Base-by-base conservation (phyloP, 106 monocot genomes). In the Dactylorhiza incarnata region DNA sequence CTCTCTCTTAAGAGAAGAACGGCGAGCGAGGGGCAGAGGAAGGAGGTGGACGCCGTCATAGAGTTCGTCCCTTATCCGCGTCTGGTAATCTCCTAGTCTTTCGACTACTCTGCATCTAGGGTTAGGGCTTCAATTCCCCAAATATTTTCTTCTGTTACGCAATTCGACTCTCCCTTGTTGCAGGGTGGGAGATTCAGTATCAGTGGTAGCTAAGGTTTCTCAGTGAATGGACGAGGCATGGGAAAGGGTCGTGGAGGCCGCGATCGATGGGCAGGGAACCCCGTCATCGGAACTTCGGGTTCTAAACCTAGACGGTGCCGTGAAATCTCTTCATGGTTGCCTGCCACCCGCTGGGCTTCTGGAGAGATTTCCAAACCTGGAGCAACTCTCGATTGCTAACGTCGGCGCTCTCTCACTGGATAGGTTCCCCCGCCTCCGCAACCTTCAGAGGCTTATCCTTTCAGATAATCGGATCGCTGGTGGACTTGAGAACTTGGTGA, bases 381-480 rank as follows among this genome's bases (percentile, higher is more conserved):
- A 97, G 85, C 90, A 86, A 74, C 91, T 97, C 24, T 97, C 93
- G 54, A 83, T 97, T 73, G 97, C 97, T 26, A 91, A 88, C 87
- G 80, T 94, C 26, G 97, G 97, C 4, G 84, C 94, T 16, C 79
- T 87, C 7, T 94, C 91, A 14, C 89, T 97, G 37, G 97, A 94
- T 71, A 85, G 80, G 74, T 97, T 97, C 70, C 97, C 97, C 1
- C 76, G 83, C 10, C 83, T 97, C 14, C 74, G 81, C 7, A 89
- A 82, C 48, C 89, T 97, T 19, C 94, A 86, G 78, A 87, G 89
- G 13, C 81, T 97, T 7, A 94, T 79, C 45, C 84, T 97, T 17
- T 97, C 97, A 7, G 97, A 97, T 73, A 97, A 97, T 72, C 83
- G 97, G 17, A 97, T 97, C 82, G 85, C 93, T 12, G 86, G 93